Base-by-base conservation (phyloP, 352 stramenopile genomes). In the Aphanomyces euteiches region DNA sequence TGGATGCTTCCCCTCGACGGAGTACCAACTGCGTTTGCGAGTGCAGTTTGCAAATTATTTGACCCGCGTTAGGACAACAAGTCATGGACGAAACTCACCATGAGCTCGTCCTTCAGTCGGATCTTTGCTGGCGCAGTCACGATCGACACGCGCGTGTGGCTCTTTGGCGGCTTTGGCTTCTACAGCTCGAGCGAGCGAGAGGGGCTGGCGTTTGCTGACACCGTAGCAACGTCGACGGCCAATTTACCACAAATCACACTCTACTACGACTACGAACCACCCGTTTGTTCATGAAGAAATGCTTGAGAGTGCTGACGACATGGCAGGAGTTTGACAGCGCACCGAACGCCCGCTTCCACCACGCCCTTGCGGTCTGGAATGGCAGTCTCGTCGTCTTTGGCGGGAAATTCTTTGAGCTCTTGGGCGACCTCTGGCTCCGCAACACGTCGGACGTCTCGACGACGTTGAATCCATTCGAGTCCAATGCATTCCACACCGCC, bases 341-440 rank as follows among this genome's bases (percentile, higher is more conserved):
- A 1, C 64, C 64, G 7, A 36, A 12, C 6, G 50, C 19, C n/a
- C 48, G 64, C 12, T 70, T 56, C 40, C 40, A 47, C n/a, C 64
- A 70, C 21, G 40, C 40, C 21, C 59, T 70, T 47, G 47, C 43
- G 13, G 64, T 70, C 5, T 70, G 64, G 64, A 47, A 53, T 12
- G 47, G 43, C 64, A 28, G 61, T 34, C 21, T 70, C 5, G 17
- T 70, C 0, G 37, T 70, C 4, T 70, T 41, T 61, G 64, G 64
- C 4, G 64, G 64, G 17, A 54, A 58, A 41, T 40, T 47, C 21
- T 19, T 36, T 12, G 10, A 63, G 45, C 47, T n/a, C 34, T 37
- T 61, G 10, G 64, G 64, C 48, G 64, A 70, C 64, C 39, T 70
- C 50, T 67, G 60, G 60, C 60, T 67, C 4, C 60, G 60, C 47